Conservation (phyloP, 202 grass and related monocot genomes). For the Elaeis oleifera region DNA sequence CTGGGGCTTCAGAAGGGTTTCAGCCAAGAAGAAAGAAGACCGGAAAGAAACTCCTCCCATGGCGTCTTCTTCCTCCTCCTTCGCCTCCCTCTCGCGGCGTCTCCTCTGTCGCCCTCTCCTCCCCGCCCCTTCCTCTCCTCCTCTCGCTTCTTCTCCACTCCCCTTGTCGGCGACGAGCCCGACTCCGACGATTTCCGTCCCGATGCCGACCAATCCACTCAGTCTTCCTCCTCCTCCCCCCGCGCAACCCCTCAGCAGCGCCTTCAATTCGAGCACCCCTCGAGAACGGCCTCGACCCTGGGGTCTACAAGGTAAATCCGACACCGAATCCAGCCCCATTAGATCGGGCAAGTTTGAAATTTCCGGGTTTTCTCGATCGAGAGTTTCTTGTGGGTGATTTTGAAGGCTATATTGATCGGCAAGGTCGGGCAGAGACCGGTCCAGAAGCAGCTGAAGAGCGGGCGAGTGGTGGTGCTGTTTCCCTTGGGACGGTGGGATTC, state of each 20-base stretch:
- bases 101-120: conserved; percentile 31
- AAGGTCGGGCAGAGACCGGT: conserved; percentile 78
- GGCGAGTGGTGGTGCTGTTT: conserved; percentile 56
- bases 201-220: background rate
- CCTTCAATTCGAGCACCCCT: conserved; percentile 43
- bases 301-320: conserved; percentile 56
- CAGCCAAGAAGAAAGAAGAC: conserved; percentile 16
- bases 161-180: conserved; percentile 2
- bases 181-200: conserved; percentile 11
- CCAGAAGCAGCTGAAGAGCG: conserved; percentile 56
- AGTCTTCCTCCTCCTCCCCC: conserved; percentile 1
- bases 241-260: conserved; percentile 6
- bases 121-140: conserved; percentile 8
- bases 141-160: conserved; percentile 18
- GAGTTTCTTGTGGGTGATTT: conserved; percentile 1
- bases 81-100: conserved; percentile 47
- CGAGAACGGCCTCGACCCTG: conserved; percentile 78
- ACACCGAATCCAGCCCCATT: background rate
- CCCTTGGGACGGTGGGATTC: conserved; percentile 79
- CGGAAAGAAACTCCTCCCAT: conserved; percentile 30
- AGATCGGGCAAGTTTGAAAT: background rate
- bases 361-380: background rate
- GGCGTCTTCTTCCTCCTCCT: conserved; percentile 28
- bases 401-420: conserved; percentile 72
- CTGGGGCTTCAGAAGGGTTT: no score